Percentiles rank a stretch among this genome's conserved stretches.
Evolutionary conservation across 257 asterid species (phyloP).

Genomic region (Solanum chaucha): DNA sequence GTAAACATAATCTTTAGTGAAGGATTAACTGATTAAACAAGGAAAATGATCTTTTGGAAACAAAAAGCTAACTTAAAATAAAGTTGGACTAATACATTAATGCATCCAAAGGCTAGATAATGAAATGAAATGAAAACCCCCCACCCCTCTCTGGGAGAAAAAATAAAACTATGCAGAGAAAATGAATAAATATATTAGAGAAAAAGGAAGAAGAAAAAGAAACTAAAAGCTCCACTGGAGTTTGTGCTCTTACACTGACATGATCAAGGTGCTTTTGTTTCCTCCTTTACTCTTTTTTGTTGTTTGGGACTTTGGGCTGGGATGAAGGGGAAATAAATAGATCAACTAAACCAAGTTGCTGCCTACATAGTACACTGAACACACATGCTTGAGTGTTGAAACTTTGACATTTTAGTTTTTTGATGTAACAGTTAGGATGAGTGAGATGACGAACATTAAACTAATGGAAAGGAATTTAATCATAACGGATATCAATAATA

Average conservation of each 20-base stretch:
- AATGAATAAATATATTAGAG: background rate
- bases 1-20: constrained; percentile 1
- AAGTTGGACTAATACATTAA: background rate
- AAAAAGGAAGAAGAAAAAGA: background rate
- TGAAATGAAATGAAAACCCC: background rate
- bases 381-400: background rate
- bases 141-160: background rate
- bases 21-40: background rate
- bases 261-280: too few relatives aligned
- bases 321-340: background rate
- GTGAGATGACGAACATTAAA: background rate
- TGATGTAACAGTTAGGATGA: background rate
- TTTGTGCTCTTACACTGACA: too few relatives aligned
- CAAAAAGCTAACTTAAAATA: background rate
- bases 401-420: background rate
- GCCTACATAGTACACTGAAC: background rate
- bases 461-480: background rate
- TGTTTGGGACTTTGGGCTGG: background rate
- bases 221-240: background rate
- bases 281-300: background rate
- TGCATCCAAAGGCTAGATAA: background rate
- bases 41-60: background rate
- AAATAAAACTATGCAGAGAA: background rate
- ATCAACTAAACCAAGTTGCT: background rate
- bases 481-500: background rate